Percentiles rank a stretch among this genome's conserved stretches.
These are phyloP conservation scores for Phytophthora quininea DNA, from an alignment of 352 stramenopile species.

Conservation along the genomic window DNA sequence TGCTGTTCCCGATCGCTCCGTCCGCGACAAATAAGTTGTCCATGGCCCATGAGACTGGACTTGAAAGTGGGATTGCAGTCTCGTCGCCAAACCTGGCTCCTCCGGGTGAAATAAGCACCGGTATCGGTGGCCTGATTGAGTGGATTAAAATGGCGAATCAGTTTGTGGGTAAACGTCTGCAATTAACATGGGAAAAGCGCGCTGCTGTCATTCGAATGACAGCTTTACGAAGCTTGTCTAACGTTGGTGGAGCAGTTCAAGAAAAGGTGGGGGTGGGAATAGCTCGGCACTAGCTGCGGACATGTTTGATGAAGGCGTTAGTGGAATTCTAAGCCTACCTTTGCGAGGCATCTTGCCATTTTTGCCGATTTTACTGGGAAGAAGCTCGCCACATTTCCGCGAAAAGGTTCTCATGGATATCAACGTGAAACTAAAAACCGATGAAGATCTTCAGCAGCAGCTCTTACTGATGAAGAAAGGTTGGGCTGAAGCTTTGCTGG, in stretches of 20 bases:
- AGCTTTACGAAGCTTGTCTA: constrained; percentile 66
- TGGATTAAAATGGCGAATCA: constrained; percentile 77
- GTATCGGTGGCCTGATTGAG: constrained; percentile 47
- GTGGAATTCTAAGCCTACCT: constrained; percentile 63
- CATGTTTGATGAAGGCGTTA: constrained; percentile 68
- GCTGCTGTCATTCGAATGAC: constrained; percentile 64
- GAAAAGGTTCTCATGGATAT: constrained; percentile 90
- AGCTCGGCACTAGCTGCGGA: constrained; percentile 37
- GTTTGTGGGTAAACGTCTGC: constrained; percentile 68
- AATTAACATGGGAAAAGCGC: constrained; percentile 82
- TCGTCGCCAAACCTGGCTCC: constrained; percentile 15
- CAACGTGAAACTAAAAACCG: constrained; percentile 86
- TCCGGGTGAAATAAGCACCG: constrained; percentile 31
- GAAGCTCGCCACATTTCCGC: constrained; percentile 55
- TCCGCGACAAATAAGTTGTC: constrained; percentile 28
- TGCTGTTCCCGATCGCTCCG: constrained; percentile 70
- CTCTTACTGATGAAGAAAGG: constrained; percentile 73
- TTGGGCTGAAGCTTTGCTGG: constrained; percentile 77
- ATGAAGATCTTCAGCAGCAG: constrained; percentile 72
- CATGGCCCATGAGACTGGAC: constrained; percentile 52
- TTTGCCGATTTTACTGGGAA: constrained; percentile 63
- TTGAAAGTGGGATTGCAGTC: constrained; percentile 53
- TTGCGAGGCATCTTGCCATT: constrained; percentile 77
- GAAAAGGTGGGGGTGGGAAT: constrained; percentile 7
- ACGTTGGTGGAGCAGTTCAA: constrained; percentile 19